A percentile compares a stretch with the other conserved stretches of the same genome.
Conservation (phyloP, 768 basidiomycete species). For the Lentinula boryana region DNA sequence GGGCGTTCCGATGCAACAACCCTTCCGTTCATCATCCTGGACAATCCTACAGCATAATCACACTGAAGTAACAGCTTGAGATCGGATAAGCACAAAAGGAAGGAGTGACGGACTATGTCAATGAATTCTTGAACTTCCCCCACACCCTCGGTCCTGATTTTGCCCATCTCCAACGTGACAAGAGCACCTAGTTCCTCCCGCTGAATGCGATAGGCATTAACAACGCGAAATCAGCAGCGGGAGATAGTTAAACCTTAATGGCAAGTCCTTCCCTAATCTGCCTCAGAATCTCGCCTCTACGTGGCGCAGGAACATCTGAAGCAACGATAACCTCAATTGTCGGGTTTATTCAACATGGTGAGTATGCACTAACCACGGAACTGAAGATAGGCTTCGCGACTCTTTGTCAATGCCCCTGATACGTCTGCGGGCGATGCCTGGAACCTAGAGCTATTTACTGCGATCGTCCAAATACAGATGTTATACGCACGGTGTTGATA, state of each 20-base stretch:
- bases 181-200: slow-evolving; percentile 75
- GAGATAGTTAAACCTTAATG: neutral
- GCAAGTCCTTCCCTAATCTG: slow-evolving; percentile 77
- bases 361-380: slow-evolving; percentile 48
- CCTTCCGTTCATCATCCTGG: slow-evolving; percentile 90
- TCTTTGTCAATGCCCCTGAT: slow-evolving; percentile 56
- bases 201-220: slow-evolving; percentile 29
- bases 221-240: slow-evolving; percentile 46
- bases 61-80: slow-evolving; percentile 42
- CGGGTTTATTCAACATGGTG: neutral
- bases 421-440: slow-evolving; percentile 74
- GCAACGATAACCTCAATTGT: neutral
- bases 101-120: slow-evolving; percentile 64
- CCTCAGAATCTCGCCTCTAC: slow-evolving; percentile 80
- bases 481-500: slow-evolving; percentile 56
- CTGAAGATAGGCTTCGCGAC: slow-evolving; percentile 64
- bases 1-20: slow-evolving; percentile 85
- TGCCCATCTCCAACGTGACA: slow-evolving; percentile 86
- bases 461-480: slow-evolving; percentile 7
- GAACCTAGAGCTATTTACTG: neutral
- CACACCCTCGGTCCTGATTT: slow-evolving; percentile 84
- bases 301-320: slow-evolving; percentile 71
- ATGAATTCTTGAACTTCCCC: slow-evolving; percentile 96
- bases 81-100: neutral
- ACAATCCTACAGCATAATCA: slow-evolving; percentile 90